Base-by-base conservation (phyloP, 176 grass and related monocot genomes). In the Metroxylon sagu region DNA sequence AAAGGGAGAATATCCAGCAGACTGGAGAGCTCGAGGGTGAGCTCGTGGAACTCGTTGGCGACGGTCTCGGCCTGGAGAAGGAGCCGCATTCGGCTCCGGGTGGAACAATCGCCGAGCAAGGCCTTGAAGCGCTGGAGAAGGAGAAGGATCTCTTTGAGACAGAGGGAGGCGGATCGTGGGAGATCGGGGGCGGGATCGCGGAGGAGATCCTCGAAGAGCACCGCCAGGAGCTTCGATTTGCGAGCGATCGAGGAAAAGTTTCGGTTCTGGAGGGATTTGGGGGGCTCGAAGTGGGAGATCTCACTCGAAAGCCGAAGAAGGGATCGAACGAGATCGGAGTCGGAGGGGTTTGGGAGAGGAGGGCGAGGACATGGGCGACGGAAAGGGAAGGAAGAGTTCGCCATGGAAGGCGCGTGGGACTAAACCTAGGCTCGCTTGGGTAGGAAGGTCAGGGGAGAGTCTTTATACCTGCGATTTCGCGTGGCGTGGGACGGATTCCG, bases 121-220 rank as follows among this genome's bases (percentile, higher is more conserved):
- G 79, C 65, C 84, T 88, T 85, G 61, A 89, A 88, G 1, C 93
- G 81, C 77, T 88, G 94, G 50, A 98, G 76, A 39, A 87, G 81
- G 17, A 98, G 63, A 27, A 88, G 94, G 56, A 89, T 65, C 88
- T 98, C 94, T 4, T 76, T 75, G 14, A 88, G 82, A 74, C 94
- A 98, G 26, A 93, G 82, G 29, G 85, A 80, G 17, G 88, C 84
- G 0, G 81, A 79, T 4, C 88, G 79, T 4, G 87, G 84, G 49
- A 93, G 54, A 61, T 55, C 6, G 29, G n/a, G 12, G 0, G 15
- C 29, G 4, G 10, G 26, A 66, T 67, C 74, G 16, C 39, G 26
- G 19, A 68, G 66, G 5, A 98, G 76, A 69, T 98, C 93, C 66
- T 98, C 84, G 76, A 92, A 89, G 19, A 86, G 69, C 3, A 84